Conservation (phyloP, 345 rosid species). For the Turnera subulata region DNA sequence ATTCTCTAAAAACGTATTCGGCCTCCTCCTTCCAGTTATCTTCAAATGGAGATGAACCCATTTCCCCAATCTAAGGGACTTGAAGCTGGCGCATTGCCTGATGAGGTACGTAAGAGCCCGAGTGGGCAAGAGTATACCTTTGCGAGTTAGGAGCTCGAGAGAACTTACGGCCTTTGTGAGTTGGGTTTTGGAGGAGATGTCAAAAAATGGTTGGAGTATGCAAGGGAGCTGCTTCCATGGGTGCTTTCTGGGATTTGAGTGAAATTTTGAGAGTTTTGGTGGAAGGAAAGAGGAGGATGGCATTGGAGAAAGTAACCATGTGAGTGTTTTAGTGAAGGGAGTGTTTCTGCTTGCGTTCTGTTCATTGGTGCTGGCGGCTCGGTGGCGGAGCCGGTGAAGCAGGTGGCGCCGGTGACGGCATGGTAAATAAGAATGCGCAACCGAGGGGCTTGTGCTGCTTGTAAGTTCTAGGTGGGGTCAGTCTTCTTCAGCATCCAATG, state of each 20-base stretch:
- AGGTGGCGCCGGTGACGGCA: too few relatives aligned
- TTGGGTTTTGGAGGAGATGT: conserved; percentile 31
- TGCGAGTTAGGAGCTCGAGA: conserved; percentile 40
- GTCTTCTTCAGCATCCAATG: too few relatives aligned
- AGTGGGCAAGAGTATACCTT: conserved; percentile 55
- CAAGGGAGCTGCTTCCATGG: conserved; percentile 27
- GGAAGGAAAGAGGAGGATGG: conserved; percentile 18
- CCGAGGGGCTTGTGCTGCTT: too few relatives aligned
- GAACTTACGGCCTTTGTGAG: conserved; percentile 49
- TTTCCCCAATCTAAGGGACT: conserved; percentile 57
- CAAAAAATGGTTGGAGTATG: conserved; percentile 34
- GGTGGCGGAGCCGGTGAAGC: too few relatives aligned
- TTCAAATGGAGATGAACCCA: conserved; percentile 76
- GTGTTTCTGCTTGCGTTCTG: not conserved
- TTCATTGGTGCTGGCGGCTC: not conserved
- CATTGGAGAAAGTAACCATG: conserved; percentile 50
- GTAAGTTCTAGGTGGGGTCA: too few relatives aligned
- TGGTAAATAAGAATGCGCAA: too few relatives aligned
- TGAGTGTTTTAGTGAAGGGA: not conserved
- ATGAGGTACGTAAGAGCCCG: conserved; percentile 42
- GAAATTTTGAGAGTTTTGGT: conserved; percentile 12
- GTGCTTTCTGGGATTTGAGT: conserved; percentile 26
- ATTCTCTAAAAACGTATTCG: conserved; percentile 50
- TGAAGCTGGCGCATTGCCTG: conserved; percentile 36
- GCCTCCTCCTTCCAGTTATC: conserved; percentile 48